Evolutionary conservation across 2,329 filamentous ascomycete genomes (phyloP), one percentile per base, ranked within the genome.

Genomic region (Stagonosporopsis chrysanthemi): DNA sequence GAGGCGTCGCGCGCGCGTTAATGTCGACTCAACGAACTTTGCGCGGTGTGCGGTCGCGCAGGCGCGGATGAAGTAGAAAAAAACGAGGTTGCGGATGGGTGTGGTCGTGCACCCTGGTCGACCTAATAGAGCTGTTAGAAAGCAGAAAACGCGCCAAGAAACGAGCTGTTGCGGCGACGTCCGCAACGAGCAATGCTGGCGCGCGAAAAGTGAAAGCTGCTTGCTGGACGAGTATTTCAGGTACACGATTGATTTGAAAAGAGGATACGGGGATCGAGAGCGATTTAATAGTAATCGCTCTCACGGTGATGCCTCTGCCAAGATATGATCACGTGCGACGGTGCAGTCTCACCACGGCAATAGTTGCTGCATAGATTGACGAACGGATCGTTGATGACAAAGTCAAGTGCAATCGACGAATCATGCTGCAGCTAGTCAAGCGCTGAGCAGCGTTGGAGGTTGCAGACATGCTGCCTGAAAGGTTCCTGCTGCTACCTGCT

Each of bases 101-200:
- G 64, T 64, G 50, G 52, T 58, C 53, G 44, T 46, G 51, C 54
- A 43, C 42, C 48, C 23, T 46, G 29, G 54, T 42, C 46, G 36
- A 56, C 47, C 52, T 56, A 28, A 58, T 54, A 63, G 61, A 66
- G 68, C 62, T 64, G 58, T 36, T 42, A 57, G 66, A 69, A 70
- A 70, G 73, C 71, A 57, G 66, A 69, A 70, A 70, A 74, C 71
- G 70, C 73, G 74, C 72, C 67, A 75, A 73, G 69, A 40, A 62
- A 58, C 41, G 60, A 61, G 68, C 64, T 66, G 64, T 61, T 63
- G 60, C 61, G 56, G 65, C 54, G 58, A 59, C 36, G 60, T 60
- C 49, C 59, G 62, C 58, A 52, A 56, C 19, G 29, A n/a, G 17
- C 26, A 41, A 6, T n/a, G 15, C 14, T 33, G 5, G 14, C 11